phyloP scores from a whole-genome alignment of 371 early-diverging fungal species.

The Zopfochytrium polystomum region DNA sequence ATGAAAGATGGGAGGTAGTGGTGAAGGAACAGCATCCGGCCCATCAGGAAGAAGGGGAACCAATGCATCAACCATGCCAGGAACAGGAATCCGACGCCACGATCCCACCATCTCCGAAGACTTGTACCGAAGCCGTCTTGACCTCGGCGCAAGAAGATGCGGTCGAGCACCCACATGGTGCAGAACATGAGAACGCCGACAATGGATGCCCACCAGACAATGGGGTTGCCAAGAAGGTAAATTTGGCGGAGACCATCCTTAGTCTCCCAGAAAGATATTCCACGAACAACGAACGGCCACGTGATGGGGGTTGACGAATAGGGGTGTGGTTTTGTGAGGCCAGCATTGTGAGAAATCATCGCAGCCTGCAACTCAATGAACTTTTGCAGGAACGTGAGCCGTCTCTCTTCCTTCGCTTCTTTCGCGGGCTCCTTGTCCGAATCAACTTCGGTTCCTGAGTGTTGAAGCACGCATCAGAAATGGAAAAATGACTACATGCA shows the following conservation, averaged over 20 bases:
- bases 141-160: constrained; percentile 68
- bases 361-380: constrained; percentile 74
- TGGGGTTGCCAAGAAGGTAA: constrained; percentile 96
- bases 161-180: constrained; percentile 59
- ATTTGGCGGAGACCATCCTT: constrained; percentile 62
- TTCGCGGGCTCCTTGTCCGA: no score
- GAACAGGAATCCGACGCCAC: constrained; percentile 72
- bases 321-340: constrained; percentile 79
- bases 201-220: constrained; percentile 83
- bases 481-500: background rate
- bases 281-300: constrained; percentile 84
- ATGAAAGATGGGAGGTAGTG: constrained; percentile 95
- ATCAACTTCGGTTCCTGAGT: constrained; percentile 20
- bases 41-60: constrained; percentile 92
- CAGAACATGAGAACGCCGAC: constrained; percentile 62
- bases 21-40: constrained; percentile 93
- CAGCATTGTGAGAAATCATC: constrained; percentile 83
- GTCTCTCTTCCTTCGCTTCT: constrained; percentile 40
- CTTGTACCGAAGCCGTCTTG: constrained; percentile 61
- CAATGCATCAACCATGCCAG: constrained; percentile 91
- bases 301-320: constrained; percentile 69
- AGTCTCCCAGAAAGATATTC: constrained; percentile 85
- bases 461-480: background rate
- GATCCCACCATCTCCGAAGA: constrained; percentile 46
- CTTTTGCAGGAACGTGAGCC: constrained; percentile 69